These are phyloP conservation scores for Cercospora sojina DNA, from an alignment of 2,329 filamentous ascomycete species.

Conservation along the genomic window DNA sequence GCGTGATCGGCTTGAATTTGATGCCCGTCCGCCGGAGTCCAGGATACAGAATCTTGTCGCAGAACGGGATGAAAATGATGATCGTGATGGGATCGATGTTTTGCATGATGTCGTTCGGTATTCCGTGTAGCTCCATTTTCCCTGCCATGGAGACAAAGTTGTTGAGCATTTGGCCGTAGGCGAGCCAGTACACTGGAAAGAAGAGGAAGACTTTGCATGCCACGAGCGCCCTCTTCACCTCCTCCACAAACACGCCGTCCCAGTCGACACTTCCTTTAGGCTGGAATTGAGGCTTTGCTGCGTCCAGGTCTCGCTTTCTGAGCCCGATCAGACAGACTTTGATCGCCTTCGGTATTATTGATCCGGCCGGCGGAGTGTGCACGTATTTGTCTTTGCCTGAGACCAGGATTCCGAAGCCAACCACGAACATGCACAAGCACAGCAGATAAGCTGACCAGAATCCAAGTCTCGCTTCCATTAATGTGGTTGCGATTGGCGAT, in stretches of 20 bases:
- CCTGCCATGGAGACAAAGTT: slow-evolving; percentile 48
- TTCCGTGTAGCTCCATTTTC: slow-evolving; percentile 45
- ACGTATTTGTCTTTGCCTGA: slow-evolving; percentile 50
- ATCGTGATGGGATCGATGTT: slow-evolving; percentile 44
- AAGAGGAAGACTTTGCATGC: slow-evolving; percentile 67
- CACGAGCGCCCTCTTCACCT: slow-evolving; percentile 62
- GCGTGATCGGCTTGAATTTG: slow-evolving; percentile 50
- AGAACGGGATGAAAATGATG: slow-evolving; percentile 46
- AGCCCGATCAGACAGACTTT: slow-evolving; percentile 58
- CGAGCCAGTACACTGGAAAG: slow-evolving; percentile 57
- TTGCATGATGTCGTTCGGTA: slow-evolving; percentile 49
- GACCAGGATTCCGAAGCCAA: slow-evolving; percentile 57
- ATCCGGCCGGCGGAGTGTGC: slow-evolving; percentile 66
- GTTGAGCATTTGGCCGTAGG: slow-evolving; percentile 53
- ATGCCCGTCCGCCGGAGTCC: slow-evolving; percentile 35
- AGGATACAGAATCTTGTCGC: slow-evolving; percentile 47
- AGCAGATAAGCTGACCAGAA: slow-evolving; percentile 65
- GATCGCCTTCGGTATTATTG: slow-evolving; percentile 63
- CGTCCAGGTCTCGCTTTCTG: slow-evolving; percentile 44
- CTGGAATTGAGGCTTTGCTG: slow-evolving; percentile 65
- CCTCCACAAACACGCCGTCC: slow-evolving; percentile 76
- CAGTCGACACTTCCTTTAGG: slow-evolving; percentile 62
- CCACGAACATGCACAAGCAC: slow-evolving; percentile 60
- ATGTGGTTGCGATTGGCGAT: slow-evolving; percentile 49
- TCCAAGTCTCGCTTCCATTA: slow-evolving; percentile 63